These are phyloP conservation scores for Ricinus communis DNA, from an alignment of 345 rosid genomes.

Conservation along the genomic window DNA sequence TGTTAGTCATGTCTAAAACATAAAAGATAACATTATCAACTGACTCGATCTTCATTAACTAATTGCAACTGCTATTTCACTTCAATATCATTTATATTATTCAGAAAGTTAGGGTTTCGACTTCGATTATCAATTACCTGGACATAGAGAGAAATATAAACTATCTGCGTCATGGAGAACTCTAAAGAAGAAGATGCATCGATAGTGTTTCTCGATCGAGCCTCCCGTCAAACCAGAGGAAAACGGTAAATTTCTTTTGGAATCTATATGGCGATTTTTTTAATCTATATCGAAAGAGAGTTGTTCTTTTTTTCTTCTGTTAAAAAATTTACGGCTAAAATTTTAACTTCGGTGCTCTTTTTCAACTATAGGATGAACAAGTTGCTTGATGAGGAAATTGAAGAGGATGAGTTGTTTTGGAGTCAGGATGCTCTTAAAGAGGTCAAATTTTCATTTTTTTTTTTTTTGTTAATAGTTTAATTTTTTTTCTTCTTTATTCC, in stretches of 20 bases:
- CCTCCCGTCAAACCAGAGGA: constrained; percentile 70
- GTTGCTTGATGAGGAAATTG: constrained; percentile 78
- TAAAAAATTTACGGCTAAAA: no score
- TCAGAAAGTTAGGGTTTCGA: constrained; percentile 16
- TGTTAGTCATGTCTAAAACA: neutral
- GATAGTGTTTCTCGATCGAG: constrained; percentile 61
- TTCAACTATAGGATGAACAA: constrained; percentile 72
- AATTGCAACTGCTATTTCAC: no score
- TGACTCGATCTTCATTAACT: neutral
- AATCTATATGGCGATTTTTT: no score
- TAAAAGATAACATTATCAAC: neutral
- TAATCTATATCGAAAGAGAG: no score
- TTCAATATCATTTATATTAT: no score
- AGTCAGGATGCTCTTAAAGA: constrained; percentile 94
- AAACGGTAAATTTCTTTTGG: constrained; percentile 76
- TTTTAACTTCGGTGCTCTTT: no score
- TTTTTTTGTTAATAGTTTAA: neutral
- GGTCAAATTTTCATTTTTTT: constrained; percentile 31
- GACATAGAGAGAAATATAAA: no score
- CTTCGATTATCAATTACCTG: no score
- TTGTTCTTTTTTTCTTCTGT: no score
- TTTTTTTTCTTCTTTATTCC: neutral
- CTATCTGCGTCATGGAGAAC: constrained; percentile 51
- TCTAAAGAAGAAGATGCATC: constrained; percentile 50
- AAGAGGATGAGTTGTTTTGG: constrained; percentile 93